A percentile compares a stretch with the other conserved stretches of the same genome.
Evolutionary conservation across 2,329 filamentous ascomycete genomes (phyloP).

Genomic region (Scedosporium dehoogii): DNA sequence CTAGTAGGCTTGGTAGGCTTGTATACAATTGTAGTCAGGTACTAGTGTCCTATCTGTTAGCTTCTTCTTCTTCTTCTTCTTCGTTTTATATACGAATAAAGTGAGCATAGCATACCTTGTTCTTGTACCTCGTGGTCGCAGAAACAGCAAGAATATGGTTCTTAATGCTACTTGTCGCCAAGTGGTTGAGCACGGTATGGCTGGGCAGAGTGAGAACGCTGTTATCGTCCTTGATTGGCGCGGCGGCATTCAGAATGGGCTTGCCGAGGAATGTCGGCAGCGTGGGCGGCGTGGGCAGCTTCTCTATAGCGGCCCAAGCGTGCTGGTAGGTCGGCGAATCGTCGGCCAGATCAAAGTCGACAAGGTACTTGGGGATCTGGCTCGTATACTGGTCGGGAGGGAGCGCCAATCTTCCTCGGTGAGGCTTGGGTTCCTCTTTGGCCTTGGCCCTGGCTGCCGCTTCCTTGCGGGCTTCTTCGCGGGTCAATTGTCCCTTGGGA

Average conservation of each 20-base stretch:
- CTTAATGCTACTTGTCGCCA: conserved; percentile 97
- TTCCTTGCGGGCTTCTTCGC: conserved; percentile 11
- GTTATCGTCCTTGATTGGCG: conserved; percentile 94
- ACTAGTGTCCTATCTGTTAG: conserved; percentile 41
- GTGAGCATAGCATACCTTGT: conserved; percentile 54
- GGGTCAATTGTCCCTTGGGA: conserved; percentile 21
- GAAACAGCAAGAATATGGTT: conserved; percentile 91
- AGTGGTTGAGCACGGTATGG: conserved; percentile 90
- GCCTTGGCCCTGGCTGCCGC: background rate
- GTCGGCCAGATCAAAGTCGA: conserved; percentile 79
- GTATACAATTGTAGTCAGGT: conserved; percentile 95
- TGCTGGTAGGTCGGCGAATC: conserved; percentile 65
- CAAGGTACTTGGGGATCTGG: conserved; percentile 72
- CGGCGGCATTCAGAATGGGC: conserved; percentile 85
- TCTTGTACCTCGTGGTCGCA: conserved; percentile 93
- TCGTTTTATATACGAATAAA: background rate
- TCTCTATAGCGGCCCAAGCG: conserved; percentile 64
- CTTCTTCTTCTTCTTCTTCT: background rate
- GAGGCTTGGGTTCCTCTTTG: conserved; percentile 30
- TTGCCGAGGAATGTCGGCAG: conserved; percentile 88
- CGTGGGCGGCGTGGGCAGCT: conserved; percentile 72
- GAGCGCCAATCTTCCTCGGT: conserved; percentile 44
- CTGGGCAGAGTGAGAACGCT: conserved; percentile 96
- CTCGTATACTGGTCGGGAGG: conserved; percentile 55
- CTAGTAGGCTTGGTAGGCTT: conserved; percentile 85